phyloP scores from a whole-genome alignment of 2,329 filamentous ascomycete genomes.

The Pleomassaria siparia region DNA sequence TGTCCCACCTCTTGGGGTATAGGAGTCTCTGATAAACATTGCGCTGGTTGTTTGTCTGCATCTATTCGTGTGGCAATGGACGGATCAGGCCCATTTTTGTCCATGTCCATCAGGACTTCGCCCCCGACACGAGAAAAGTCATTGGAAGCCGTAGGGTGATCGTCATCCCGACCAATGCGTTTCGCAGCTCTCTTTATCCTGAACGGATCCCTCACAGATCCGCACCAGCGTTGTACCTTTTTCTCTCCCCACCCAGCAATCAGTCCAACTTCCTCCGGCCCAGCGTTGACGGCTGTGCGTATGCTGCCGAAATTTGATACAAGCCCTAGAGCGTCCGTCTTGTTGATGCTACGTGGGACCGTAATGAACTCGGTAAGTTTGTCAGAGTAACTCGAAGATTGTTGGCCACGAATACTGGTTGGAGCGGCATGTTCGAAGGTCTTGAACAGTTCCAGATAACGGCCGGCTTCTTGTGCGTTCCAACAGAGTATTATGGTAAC shows the following conservation, averaged over 20 bases:
- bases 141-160: constrained; percentile 22
- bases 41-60: constrained; percentile 40
- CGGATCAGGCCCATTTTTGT: constrained; percentile 22
- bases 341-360: constrained; percentile 85
- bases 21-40: constrained; percentile 36
- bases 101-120: constrained; percentile 19
- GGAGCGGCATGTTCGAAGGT: constrained; percentile 85
- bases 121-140: constrained; percentile 30
- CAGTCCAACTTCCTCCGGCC: constrained; percentile 78
- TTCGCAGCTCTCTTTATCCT: constrained; percentile 71
- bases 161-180: constrained; percentile 42
- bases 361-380: constrained; percentile 92
- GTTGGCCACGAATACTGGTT: constrained; percentile 80
- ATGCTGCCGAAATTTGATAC: constrained; percentile 92
- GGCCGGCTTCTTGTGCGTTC: constrained; percentile 88
- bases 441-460: constrained; percentile 95
- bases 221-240: constrained; percentile 86
- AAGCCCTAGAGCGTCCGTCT: constrained; percentile 86
- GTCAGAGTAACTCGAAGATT: constrained; percentile 81
- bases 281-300: constrained; percentile 81
- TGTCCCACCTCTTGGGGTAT: constrained; percentile 31
- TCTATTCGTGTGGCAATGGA: constrained; percentile 23
- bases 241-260: constrained; percentile 95
- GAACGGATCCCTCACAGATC: constrained; percentile 82
- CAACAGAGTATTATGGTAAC: constrained; percentile 91